Base-by-base conservation (phyloP, 352 stramenopile genomes). In the Pelagophyceae sp. region DNA sequence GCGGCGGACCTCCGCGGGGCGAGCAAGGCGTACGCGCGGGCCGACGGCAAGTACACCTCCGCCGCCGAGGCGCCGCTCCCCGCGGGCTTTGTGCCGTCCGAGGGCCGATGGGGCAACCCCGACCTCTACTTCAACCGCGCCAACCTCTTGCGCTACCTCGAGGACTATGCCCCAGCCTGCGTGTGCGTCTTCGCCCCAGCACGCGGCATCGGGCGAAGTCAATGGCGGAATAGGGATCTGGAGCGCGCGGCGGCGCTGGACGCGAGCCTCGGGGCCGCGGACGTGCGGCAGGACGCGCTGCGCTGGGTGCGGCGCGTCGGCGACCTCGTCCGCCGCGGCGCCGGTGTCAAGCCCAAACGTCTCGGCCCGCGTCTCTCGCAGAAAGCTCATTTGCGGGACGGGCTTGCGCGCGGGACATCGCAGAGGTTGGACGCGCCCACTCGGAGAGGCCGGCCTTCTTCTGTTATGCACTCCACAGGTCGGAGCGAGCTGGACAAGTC, bases 101-200 rank as follows among this genome's bases (percentile, higher is more conserved):
- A 72, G 45, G 32, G 60, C 27, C 37, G 37, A 19, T 37, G n/a
- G 32, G 64, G n/a, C 15, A 77, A 80, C 61, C 78, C 78, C 17
- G 78, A 81, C 35, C 54, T 81, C 0, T 79, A 38, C 54, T 81
- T 77, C n/a, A 79, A 79, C 29, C 72, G 78, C 33, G 78, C 50
- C 25, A 38, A 79, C 19, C 32, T 79, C 2, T n/a, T 65, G 19
- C 33, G 63, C 1, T 79, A 75, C 72, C 1, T 80, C 19, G 75
- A 80, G 38, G 37, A 81, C 25, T 81, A 71, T 33, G 35, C 61
- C 6, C 37, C 40, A 1, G 78, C 78, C 0, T 61, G 31, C 31
- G 38, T n/a, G n/a, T n/a, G n/a, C n/a, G n/a, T n/a, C n/a, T n/a
- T n/a, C n/a, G n/a, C n/a, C n/a, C n/a, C n/a, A n/a, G n/a, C n/a